phyloP scores from a whole-genome alignment of 345 rosid genomes.

The Rhizophora mangle region DNA sequence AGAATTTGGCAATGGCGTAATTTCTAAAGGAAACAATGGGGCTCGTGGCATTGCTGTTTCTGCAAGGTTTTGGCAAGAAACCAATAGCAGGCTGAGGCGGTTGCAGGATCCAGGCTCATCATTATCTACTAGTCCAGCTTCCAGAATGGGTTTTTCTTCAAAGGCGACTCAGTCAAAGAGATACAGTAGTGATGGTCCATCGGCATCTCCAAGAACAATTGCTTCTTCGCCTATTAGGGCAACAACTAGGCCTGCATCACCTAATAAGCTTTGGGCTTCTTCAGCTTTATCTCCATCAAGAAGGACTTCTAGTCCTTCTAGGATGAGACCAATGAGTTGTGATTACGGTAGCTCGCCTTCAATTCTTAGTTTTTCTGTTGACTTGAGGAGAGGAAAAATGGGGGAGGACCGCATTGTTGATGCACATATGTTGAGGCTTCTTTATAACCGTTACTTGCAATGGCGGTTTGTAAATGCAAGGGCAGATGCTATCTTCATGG shows the following conservation, averaged over 20 bases:
- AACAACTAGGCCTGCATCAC: slow-evolving; percentile 66
- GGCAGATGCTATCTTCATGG: slow-evolving; percentile 62
- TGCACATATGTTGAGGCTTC: slow-evolving; percentile 84
- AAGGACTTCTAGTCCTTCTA: slow-evolving; percentile 66
- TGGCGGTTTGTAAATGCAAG: slow-evolving; percentile 87
- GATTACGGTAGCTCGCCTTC: slow-evolving; percentile 56
- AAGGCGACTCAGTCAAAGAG: slow-evolving; percentile 62
- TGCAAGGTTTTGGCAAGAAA: slow-evolving; percentile 93
- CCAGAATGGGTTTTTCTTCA: slow-evolving; percentile 46
- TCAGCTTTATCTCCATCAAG: slow-evolving; percentile 53
- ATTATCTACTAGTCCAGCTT: slow-evolving; percentile 53
- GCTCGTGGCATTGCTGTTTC: slow-evolving; percentile 49
- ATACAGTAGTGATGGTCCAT: slow-evolving; percentile 52
- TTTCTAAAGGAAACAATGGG: slow-evolving; percentile 39
- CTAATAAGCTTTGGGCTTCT: slow-evolving; percentile 71
- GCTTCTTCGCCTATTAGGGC: slow-evolving; percentile 60
- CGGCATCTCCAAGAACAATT: slow-evolving; percentile 56
- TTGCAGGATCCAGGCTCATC: slow-evolving; percentile 85
- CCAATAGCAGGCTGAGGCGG: slow-evolving; percentile 81
- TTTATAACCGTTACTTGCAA: slow-evolving; percentile 71
- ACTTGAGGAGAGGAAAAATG: slow-evolving; percentile 75
- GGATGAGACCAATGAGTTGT: slow-evolving; percentile 47
- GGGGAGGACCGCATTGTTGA: slow-evolving; percentile 72
- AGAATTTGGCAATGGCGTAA: slow-evolving; percentile 38
- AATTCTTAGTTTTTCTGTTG: slow-evolving; percentile 82